A percentile compares a stretch with the other conserved stretches of the same genome.
phyloP scores from a whole-genome alignment of 768 basidiomycete species.

The Suillus plorans region DNA sequence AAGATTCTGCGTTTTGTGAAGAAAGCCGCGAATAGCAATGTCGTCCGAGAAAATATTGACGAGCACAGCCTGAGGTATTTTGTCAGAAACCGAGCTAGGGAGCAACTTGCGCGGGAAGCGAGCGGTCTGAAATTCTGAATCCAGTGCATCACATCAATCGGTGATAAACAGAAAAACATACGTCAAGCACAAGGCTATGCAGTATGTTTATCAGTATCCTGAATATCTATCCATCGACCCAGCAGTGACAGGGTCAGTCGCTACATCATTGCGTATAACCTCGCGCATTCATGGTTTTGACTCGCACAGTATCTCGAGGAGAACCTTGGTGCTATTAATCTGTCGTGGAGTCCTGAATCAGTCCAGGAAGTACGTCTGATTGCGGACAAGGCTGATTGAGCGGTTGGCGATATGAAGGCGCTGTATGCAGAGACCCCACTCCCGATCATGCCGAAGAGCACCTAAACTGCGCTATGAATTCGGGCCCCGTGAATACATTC shows the following conservation, averaged over 20 bases:
- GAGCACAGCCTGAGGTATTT: no score
- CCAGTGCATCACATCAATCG: no score
- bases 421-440: conserved; percentile 24
- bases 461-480: neutral
- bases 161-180: no score
- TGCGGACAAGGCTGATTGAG: conserved; percentile 31
- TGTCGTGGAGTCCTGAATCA: conserved; percentile 37
- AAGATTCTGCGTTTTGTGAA: conserved; percentile 15
- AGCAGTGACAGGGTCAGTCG: no score
- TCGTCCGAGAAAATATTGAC: no score
- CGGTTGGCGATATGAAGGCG: conserved; percentile 15
- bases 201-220: no score
- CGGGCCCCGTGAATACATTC: neutral
- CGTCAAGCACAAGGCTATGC: no score
- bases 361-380: conserved; percentile 36
- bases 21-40: no score
- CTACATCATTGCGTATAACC: neutral
- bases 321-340: conserved; percentile 37
- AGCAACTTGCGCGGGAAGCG: no score
- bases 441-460: neutral
- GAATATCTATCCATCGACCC: no score
- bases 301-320: conserved; percentile 41
- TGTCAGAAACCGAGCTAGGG: no score
- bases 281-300: conserved; percentile 2
- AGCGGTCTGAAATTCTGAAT: no score